Evolutionary conservation across 495 filamentous ascomycete species (phyloP).

Genomic region (Podospora comata): DNA sequence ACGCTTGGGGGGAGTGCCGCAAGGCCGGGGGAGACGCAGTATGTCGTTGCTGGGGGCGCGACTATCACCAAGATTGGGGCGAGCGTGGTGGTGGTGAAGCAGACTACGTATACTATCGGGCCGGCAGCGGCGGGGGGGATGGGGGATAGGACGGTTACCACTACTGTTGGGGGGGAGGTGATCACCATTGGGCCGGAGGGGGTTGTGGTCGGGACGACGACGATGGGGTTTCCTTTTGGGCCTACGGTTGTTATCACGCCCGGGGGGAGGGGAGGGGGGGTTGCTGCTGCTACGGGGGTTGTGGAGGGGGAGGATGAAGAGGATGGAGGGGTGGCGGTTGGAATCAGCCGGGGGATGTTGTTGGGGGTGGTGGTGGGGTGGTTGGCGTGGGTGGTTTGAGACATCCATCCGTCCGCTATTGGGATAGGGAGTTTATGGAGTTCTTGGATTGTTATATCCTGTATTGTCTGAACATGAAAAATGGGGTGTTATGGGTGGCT

Average conservation of each 20-base stretch:
- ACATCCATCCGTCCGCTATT: too few species aligned
- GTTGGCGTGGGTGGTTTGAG: neutral
- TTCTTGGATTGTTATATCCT: too few species aligned
- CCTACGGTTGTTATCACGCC: constrained; percentile 41
- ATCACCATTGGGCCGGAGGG: constrained; percentile 46
- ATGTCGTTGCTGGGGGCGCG: constrained; percentile 46
- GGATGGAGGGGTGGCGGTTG: constrained; percentile 1
- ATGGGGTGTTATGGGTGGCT: too few species aligned
- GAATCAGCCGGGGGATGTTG: constrained; percentile 14
- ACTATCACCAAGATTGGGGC: constrained; percentile 48
- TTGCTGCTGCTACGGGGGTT: neutral
- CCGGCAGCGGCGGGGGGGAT: constrained; percentile 17
- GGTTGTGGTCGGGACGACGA: constrained; percentile 43
- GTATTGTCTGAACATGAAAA: too few species aligned
- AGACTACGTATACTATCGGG: constrained; percentile 45
- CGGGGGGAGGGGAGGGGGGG: constrained; percentile 9
- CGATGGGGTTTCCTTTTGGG: constrained; percentile 42
- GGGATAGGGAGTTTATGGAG: too few species aligned
- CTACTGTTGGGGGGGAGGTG: constrained; percentile 41
- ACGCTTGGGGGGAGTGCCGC: constrained; percentile 41
- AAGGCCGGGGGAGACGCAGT: constrained; percentile 35
- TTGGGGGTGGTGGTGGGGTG: neutral
- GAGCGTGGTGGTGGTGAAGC: constrained; percentile 49
- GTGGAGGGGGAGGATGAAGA: neutral
- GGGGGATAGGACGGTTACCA: constrained; percentile 40